Percentiles rank a stretch among this genome's conserved stretches.
These are phyloP conservation scores for Saxophila tyrrhenica DNA, from an alignment of 495 filamentous ascomycete genomes.

Conservation along the genomic window DNA sequence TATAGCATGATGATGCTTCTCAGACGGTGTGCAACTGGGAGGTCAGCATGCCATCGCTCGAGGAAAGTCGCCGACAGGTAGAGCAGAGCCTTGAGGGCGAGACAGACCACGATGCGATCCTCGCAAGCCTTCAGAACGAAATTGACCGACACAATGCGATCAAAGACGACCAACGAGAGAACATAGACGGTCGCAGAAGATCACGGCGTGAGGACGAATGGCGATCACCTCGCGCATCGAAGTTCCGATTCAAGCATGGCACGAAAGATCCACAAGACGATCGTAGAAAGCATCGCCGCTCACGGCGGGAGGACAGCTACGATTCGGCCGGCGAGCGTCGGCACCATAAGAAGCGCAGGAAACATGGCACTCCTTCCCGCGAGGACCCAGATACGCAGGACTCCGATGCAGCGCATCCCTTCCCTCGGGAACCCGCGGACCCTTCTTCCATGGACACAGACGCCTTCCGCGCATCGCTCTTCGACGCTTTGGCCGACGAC, in stretches of 20 bases:
- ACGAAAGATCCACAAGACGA: slow-evolving; percentile 1
- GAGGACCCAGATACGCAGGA: not conserved
- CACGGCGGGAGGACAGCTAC: not conserved
- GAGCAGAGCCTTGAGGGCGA: slow-evolving; percentile 7
- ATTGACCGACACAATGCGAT: slow-evolving; percentile 18
- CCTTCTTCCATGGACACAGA: slow-evolving; percentile 27
- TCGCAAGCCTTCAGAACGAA: slow-evolving; percentile 14
- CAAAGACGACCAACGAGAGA: slow-evolving; percentile 8
- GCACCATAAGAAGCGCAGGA: slow-evolving; percentile 4
- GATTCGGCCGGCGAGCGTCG: not conserved
- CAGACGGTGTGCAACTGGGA: no score
- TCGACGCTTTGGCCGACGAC: slow-evolving; percentile 97
- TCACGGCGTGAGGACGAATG: not conserved
- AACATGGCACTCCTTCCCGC: not conserved
- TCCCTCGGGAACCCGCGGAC: slow-evolving; percentile 15
- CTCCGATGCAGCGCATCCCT: slow-evolving; percentile 10
- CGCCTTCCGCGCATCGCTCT: slow-evolving; percentile 90
- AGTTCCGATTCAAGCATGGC: slow-evolving; percentile 16
- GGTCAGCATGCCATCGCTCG: slow-evolving; percentile 14
- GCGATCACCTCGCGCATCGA: not conserved
- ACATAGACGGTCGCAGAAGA: not conserved
- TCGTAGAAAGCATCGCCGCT: not conserved
- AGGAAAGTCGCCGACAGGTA: slow-evolving; percentile 11
- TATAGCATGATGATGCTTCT: not conserved
- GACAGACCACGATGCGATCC: slow-evolving; percentile 15